Percentiles rank a stretch among this genome's conserved stretches.
phyloP scores from a whole-genome alignment of 2,329 filamentous ascomycete genomes.

The Aspergillus tubingensis region DNA sequence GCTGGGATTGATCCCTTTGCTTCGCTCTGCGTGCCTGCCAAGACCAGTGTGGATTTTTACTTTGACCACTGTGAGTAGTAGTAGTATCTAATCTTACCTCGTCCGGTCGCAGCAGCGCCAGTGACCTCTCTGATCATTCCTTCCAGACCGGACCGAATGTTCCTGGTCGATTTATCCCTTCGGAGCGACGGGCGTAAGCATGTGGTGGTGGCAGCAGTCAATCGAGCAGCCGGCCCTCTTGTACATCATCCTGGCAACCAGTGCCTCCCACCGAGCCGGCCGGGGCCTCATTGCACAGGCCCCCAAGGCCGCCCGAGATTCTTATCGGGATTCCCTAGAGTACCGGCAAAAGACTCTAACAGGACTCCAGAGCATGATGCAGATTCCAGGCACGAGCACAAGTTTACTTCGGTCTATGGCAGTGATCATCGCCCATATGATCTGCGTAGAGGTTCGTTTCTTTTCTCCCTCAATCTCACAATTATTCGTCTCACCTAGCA shows the following conservation, averaged over 20 bases:
- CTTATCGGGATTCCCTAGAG: background rate
- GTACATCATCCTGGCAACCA: conserved; percentile 1
- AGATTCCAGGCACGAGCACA: background rate
- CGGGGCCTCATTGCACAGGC: background rate
- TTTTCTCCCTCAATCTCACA: too few relatives aligned
- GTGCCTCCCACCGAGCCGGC: background rate
- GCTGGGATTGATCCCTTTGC: background rate
- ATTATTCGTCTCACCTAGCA: too few relatives aligned
- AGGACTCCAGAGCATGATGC: background rate
- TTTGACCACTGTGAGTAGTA: background rate
- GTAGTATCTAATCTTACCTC: background rate
- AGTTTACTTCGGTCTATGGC: background rate
- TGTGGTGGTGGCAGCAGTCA: background rate
- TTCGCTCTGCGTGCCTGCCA: background rate
- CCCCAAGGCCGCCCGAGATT: background rate
- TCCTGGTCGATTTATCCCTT: background rate
- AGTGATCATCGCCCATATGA: background rate
- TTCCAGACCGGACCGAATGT: background rate
- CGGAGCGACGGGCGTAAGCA: background rate
- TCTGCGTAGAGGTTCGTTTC: background rate
- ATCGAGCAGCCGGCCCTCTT: background rate
- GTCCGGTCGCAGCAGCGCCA: background rate
- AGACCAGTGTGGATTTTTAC: background rate
- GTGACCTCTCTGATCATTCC: too few relatives aligned
- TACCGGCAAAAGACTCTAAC: background rate